These are phyloP conservation scores for Fusarium sp. DNA, from an alignment of 2,329 filamentous ascomycete species.

Conservation along the genomic window DNA sequence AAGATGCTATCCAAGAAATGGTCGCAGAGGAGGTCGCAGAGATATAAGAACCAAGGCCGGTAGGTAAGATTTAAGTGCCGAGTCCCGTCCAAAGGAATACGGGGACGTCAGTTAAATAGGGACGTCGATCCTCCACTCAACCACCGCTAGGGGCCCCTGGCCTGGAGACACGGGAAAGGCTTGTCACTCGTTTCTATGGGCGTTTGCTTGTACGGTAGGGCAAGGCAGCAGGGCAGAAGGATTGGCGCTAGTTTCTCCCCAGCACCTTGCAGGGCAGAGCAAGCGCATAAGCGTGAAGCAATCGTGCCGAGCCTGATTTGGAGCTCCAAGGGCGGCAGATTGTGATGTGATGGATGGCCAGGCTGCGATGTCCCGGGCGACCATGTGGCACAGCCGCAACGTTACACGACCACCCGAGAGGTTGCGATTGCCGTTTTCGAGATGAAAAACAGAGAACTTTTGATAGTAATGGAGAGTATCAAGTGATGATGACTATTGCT, in stretches of 20 bases:
- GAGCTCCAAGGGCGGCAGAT: not conserved
- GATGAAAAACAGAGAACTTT: not conserved
- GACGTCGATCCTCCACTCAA: conserved; percentile 31
- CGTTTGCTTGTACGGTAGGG: not conserved
- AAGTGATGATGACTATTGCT: not conserved
- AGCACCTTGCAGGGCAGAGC: conserved; percentile 1
- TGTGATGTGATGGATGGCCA: conserved; percentile 13
- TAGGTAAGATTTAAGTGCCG: conserved; percentile 27
- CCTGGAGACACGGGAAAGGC: conserved; percentile 5
- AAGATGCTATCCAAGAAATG: not conserved
- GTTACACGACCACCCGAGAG: conserved; percentile 39
- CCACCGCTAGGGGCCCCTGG: conserved; percentile 8
- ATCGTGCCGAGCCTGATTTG: conserved; percentile 19
- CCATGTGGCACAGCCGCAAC: conserved; percentile 42
- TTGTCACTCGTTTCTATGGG: conserved; percentile 3
- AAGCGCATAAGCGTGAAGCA: not conserved
- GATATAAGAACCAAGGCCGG: conserved; percentile 3
- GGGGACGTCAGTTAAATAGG: conserved; percentile 40
- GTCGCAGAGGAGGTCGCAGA: not conserved
- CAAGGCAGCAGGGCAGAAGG: not conserved
- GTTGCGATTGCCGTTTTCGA: conserved; percentile 6
- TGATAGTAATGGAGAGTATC: not conserved
- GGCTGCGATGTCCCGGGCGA: conserved; percentile 14
- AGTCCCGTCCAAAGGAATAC: not conserved
- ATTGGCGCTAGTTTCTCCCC: conserved; percentile 3